Conservation (phyloP, 306 rosid species). For the Cucurbita ficifolia region DNA sequence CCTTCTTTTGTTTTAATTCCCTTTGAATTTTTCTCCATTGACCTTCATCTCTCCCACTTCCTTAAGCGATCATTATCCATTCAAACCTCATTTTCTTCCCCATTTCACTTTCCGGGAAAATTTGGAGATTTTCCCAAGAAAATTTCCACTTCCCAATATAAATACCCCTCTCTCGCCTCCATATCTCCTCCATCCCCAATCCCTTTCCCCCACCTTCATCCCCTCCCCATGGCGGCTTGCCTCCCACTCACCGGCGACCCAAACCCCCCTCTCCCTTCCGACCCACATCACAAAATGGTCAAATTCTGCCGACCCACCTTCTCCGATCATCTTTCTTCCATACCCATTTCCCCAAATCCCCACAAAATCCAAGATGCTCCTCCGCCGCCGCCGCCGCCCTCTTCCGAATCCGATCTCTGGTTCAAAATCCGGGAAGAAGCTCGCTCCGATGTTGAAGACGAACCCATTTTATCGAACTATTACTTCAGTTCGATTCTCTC, state of each 20-base stretch:
- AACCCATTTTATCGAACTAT: slow-evolving; percentile 47
- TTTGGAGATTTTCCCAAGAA: slow-evolving; percentile 16
- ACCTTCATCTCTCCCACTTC: neutral
- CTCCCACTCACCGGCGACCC: slow-evolving; percentile 33
- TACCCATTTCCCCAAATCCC: slow-evolving; percentile 16
- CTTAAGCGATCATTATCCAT: neutral
- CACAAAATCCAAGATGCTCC: slow-evolving; percentile 2
- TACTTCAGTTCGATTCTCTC: slow-evolving; percentile 35
- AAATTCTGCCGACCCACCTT: slow-evolving; percentile 22
- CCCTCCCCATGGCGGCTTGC: slow-evolving; percentile 33
- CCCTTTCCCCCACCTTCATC: neutral
- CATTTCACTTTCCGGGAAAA: neutral
- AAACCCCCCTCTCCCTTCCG: slow-evolving; percentile 6
- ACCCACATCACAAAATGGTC: neutral
- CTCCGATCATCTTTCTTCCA: slow-evolving; percentile 20
- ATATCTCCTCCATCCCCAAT: neutral
- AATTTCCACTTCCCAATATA: neutral
- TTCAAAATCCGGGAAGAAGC: slow-evolving; percentile 40
- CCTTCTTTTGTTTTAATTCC: too few species aligned
- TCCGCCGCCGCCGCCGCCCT: neutral
- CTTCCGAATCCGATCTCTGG: slow-evolving; percentile 35
- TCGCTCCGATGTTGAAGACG: slow-evolving; percentile 29
- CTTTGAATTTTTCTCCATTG: neutral
- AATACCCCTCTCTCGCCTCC: neutral
- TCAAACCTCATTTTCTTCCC: neutral